These are phyloP conservation scores for Tricholoma sp. DNA, from an alignment of 768 basidiomycete genomes.

Conservation along the genomic window DNA sequence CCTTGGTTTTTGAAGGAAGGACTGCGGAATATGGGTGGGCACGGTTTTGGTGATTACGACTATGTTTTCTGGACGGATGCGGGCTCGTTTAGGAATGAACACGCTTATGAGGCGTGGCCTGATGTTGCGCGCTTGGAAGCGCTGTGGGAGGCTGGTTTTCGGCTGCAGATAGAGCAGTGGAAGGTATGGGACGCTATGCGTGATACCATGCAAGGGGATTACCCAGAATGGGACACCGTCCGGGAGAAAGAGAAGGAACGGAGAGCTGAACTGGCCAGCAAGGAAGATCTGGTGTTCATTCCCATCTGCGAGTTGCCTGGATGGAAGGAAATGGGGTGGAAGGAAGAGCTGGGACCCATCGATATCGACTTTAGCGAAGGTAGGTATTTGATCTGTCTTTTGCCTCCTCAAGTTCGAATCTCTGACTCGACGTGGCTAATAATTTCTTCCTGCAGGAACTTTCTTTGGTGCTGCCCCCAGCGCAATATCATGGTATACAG, in stretches of 20 bases:
- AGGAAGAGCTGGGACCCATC: conserved; percentile 36
- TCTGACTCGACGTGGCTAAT: background rate
- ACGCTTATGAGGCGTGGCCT: conserved; percentile 46
- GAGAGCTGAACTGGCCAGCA: conserved; percentile 7
- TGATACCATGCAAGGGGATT: background rate
- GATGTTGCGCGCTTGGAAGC: conserved; percentile 32
- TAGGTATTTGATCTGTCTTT: conserved; percentile 13
- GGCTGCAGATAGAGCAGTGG: conserved; percentile 16
- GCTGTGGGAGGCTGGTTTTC: conserved; percentile 33
- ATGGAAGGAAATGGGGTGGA: background rate
- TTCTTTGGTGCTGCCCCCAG: conserved; percentile 50
- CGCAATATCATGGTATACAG: conserved; percentile 41
- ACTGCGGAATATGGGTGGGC: conserved; percentile 17
- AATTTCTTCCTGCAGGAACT: conserved; percentile 32
- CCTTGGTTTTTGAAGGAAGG: conserved; percentile 45
- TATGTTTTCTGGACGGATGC: conserved; percentile 60
- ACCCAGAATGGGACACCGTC: background rate
- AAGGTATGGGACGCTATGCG: background rate
- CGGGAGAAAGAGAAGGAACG: background rate
- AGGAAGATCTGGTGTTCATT: conserved; percentile 46
- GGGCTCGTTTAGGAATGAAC: conserved; percentile 42
- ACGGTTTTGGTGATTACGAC: conserved; percentile 30
- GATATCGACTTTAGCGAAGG: conserved; percentile 50
- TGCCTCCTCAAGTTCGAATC: background rate
- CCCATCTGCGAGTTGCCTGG: conserved; percentile 36